Percentiles rank a stretch among this genome's conserved stretches.
Conservation (phyloP, 2,329 filamentous ascomycete genomes). For the Biscogniauxia mediterranea region DNA sequence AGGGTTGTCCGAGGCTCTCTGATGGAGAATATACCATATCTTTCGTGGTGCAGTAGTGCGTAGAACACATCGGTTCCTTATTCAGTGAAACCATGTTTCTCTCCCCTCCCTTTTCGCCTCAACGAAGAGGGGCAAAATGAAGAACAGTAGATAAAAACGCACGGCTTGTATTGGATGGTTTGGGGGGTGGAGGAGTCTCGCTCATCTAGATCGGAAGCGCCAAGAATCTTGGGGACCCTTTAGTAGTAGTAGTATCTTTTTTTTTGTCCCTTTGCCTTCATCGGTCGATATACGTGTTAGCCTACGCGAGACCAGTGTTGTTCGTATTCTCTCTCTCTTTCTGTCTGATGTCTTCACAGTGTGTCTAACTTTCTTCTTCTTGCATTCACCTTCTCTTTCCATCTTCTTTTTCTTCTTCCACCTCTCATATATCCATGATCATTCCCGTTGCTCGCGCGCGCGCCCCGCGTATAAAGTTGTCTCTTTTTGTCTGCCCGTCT, state of each 20-base stretch:
- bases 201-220: neutral
- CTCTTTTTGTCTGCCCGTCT: no score
- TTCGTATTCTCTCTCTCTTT: neutral
- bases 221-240: neutral
- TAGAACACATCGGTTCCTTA: neutral
- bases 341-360: neutral
- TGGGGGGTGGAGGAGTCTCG: neutral
- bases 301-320: neutral
- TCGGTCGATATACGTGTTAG: neutral
- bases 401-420: neutral
- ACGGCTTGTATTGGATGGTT: neutral
- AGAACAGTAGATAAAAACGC: neutral
- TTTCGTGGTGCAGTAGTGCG: neutral
- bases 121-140: no score
- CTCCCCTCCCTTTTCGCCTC: no score
- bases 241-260: neutral
- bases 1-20: no score
- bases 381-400: neutral
- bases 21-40: no score
- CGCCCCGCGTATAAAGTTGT: neutral
- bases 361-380: neutral
- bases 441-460: neutral
- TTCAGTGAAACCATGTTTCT: neutral
- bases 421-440: neutral
- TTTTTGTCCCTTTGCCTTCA: neutral